Base-by-base conservation (phyloP, 2,329 filamentous ascomycete species). In the Talaromyces verruculosus region DNA sequence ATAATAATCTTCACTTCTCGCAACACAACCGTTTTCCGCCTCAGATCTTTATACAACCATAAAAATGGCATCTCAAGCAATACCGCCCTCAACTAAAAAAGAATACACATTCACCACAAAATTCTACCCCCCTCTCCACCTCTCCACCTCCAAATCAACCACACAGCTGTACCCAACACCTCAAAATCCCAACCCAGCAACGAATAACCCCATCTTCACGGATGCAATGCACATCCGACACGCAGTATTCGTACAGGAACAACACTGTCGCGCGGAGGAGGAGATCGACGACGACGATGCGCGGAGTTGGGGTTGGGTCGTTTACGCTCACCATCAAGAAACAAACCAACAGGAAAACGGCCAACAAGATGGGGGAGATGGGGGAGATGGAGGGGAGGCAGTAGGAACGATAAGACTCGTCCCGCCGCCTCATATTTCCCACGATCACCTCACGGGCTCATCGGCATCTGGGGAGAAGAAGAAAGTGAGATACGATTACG, bases 281-380 rank as follows among this genome's bases (percentile, higher is more conserved):
- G 93, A 98, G 77, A 84, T 92, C 69, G 94, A 97, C 80, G 80
- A 84, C 0, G 92, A 97, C 75, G 94, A 98, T 76, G 70, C 84
- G 0, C 86, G 91, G 41, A 89, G 88, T 70, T 94, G 89, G 79
- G 93, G 97, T 78, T 97, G 92, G 91, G 89, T 97, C 35, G 83
- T 89, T n/a, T 97, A 96, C 77, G 87, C 66, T 1, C 17, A 35
- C 6, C 13, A 30, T 11, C 47, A 30, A 17, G 11, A 8, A 2
- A 30, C 33, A 35, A 11, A n/a, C n/a, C n/a, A n/a, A n/a, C n/a
- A n/a, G n/a, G n/a, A n/a, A n/a, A n/a, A n/a, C n/a, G n/a, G n/a
- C 1, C 28, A n/a, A 53, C 65, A 76, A 78, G 39, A 72, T 84
- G 43, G 57, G 80, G 78, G 7, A 30, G 30, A n/a, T 78, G 81